These are phyloP conservation scores for Tylopilus sp. DNA, from an alignment of 1,284 basidiomycete genomes.

Conservation along the genomic window DNA sequence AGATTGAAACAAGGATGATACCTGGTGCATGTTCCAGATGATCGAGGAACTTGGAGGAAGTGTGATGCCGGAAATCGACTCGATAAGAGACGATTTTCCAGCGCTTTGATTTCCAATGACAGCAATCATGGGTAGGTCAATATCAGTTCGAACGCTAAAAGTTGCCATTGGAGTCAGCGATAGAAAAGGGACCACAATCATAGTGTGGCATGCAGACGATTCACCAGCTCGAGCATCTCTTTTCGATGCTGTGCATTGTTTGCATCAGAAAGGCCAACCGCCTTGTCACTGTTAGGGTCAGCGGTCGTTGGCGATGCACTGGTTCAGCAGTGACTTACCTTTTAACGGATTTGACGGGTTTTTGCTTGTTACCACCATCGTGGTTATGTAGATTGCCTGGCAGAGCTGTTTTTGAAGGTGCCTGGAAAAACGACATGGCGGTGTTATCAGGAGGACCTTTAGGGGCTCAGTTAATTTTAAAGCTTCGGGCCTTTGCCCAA, in stretches of 20 bases:
- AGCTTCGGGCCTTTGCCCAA: too few species aligned
- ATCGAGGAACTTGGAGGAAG: constrained; percentile 74
- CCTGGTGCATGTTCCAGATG: constrained; percentile 77
- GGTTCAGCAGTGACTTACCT: neutral
- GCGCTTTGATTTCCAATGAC: constrained; percentile 76
- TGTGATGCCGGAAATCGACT: constrained; percentile 77
- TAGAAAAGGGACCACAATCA: neutral
- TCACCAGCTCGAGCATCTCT: constrained; percentile 62
- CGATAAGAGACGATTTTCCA: constrained; percentile 81
- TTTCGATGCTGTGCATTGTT: constrained; percentile 49
- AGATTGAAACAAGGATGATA: constrained; percentile 28
- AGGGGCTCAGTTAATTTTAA: too few species aligned
- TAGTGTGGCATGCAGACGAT: constrained; percentile 53
- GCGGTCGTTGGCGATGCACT: neutral
- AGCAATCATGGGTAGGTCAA: constrained; percentile 76
- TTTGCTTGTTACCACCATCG: too few species aligned
- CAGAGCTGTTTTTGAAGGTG: too few species aligned
- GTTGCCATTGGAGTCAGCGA: neutral
- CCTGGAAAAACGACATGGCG: too few species aligned
- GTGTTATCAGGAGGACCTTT: too few species aligned
- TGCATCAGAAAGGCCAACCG: constrained; percentile 60
- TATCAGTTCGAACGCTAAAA: constrained; percentile 68
- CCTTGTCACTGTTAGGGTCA: constrained; percentile 8
- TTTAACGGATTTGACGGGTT: too few species aligned
- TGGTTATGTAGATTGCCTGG: too few species aligned